Conservation (phyloP, 441 rosid species). For the Populus trichocarpa region DNA sequence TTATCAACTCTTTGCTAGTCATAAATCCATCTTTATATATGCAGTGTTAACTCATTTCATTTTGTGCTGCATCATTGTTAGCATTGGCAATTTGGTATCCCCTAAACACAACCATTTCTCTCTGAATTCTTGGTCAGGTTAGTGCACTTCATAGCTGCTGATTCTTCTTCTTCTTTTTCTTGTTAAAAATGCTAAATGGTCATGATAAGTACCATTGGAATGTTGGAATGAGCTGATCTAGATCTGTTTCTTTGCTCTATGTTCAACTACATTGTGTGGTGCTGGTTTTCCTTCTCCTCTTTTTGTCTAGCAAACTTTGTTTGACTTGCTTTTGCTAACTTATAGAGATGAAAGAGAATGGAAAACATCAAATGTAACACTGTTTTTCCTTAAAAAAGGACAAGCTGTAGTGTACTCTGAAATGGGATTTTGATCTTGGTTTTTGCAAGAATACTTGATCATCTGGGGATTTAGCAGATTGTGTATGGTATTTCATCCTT, state of each 20-base stretch:
- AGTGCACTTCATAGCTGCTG: constrained; percentile 26
- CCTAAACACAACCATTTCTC: constrained; percentile 17
- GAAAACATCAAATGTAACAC: too few species aligned
- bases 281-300: constrained; percentile 3
- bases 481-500: constrained; percentile 1
- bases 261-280: constrained; percentile 27
- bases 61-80: constrained; percentile 7
- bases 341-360: background rate
- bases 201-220: background rate
- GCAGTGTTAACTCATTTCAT: constrained; percentile 13
- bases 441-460: constrained; percentile 9
- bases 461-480: constrained; percentile 12
- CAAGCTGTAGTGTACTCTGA: constrained; percentile 1
- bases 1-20: background rate
- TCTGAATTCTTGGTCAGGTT: constrained; percentile 52
- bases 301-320: background rate
- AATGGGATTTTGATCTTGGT: constrained; percentile 16
- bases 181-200: background rate
- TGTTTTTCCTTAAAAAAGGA: too few species aligned
- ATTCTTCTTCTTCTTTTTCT: constrained; percentile 12
- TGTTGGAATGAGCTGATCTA: constrained; percentile 11
- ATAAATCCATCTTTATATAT: constrained; percentile 32
- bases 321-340: constrained; percentile 17
- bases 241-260: constrained; percentile 42
- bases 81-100: background rate